Evolutionary conservation across 805 yeast genomes (phyloP).

Genomic region (Candida xiaguanensis): DNA sequence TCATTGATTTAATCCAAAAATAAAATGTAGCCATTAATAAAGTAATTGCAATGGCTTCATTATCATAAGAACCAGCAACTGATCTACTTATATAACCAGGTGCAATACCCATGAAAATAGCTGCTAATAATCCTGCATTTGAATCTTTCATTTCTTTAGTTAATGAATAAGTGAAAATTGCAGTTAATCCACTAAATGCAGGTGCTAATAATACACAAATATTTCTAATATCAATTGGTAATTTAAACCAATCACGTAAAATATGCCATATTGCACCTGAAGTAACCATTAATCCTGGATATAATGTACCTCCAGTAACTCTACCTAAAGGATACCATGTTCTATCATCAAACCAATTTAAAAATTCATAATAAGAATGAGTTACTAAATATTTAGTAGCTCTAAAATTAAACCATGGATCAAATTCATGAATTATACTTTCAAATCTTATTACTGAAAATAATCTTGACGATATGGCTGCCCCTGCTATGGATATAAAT

Average conservation of each 20-base stretch:
- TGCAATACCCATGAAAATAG: conserved; percentile 93
- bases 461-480: conserved; percentile 86
- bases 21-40: conserved; percentile 92
- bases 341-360: conserved; percentile 98
- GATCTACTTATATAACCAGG: conserved; percentile 98
- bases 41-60: conserved; percentile 98
- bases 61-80: conserved; percentile 98
- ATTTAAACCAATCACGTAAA: conserved; percentile 54
- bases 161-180: conserved; percentile 81
- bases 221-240: conserved; percentile 93
- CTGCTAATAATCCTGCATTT: conserved; percentile 87
- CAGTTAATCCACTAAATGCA: conserved; percentile 90
- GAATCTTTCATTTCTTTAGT: conserved; percentile 88
- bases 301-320: conserved; percentile 97
- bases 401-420: conserved; percentile 94
- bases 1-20: conserved; percentile 92
- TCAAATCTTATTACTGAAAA: conserved; percentile 97
- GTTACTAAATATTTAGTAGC: conserved; percentile 90
- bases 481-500: conserved; percentile 77
- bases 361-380: conserved; percentile 81
- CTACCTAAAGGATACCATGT: conserved; percentile 99
- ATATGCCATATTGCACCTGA: conserved; percentile 85
- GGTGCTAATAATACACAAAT: conserved; percentile 96
- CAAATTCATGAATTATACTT: conserved; percentile 95
- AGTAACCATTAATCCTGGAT: conserved; percentile 98